Percentiles rank a stretch among this genome's conserved stretches.
These are phyloP conservation scores for Penicillium sp. DNA, from an alignment of 2,329 filamentous ascomycete genomes.

Conservation along the genomic window DNA sequence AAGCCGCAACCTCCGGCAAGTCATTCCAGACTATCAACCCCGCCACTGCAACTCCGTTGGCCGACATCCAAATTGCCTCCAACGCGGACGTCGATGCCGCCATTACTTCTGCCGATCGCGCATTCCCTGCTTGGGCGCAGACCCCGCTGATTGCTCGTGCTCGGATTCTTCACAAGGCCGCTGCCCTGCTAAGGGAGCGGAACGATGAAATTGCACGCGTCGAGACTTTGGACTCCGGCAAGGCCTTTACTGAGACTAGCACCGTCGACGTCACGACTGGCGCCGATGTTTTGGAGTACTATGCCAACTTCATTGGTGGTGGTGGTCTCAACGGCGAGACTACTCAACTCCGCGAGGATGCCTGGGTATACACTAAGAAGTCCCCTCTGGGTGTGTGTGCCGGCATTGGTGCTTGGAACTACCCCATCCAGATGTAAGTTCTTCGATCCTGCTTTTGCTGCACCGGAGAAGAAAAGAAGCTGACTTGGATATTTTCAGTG, in stretches of 20 bases:
- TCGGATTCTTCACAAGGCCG: constrained; percentile 68
- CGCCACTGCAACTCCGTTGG: constrained; percentile 58
- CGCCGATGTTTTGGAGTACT: constrained; percentile 78
- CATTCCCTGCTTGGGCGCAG: constrained; percentile 67
- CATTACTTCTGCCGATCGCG: constrained; percentile 59
- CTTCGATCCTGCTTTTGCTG: background rate
- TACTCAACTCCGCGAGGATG: constrained; percentile 62
- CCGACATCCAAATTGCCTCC: constrained; percentile 63
- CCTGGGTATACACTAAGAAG: constrained; percentile 75
- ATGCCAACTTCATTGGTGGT: constrained; percentile 66
- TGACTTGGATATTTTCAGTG: constrained; percentile 32
- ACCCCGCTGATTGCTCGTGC: constrained; percentile 67
- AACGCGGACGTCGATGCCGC: constrained; percentile 60
- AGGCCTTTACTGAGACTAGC: constrained; percentile 74
- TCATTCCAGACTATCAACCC: constrained; percentile 68
- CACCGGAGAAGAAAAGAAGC: background rate
- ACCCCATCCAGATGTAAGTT: constrained; percentile 68
- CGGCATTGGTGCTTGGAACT: constrained; percentile 86
- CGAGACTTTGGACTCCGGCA: constrained; percentile 79
- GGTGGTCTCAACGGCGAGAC: constrained; percentile 75
- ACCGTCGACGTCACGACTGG: constrained; percentile 75
- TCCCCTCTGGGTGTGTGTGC: constrained; percentile 74
- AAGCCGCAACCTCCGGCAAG: constrained; percentile 50
- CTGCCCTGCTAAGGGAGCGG: constrained; percentile 60
- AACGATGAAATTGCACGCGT: constrained; percentile 71